These are phyloP conservation scores for Ophiocordyceps camponoti-floridani DNA, from an alignment of 2,329 filamentous ascomycete species.

Conservation along the genomic window DNA sequence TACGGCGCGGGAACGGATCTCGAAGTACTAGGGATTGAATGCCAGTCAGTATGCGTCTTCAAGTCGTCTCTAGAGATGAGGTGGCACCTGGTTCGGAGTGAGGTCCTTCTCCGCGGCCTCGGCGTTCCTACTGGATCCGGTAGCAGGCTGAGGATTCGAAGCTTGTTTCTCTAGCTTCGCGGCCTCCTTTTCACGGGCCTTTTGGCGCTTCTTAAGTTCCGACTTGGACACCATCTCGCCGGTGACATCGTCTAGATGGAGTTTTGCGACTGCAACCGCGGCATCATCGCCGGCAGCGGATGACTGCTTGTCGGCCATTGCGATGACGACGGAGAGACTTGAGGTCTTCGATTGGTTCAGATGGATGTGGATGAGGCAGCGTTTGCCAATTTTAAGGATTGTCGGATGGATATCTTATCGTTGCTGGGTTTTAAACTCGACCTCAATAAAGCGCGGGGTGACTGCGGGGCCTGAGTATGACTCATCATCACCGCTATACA, in stretches of 20 bases:
- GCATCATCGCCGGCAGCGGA: constrained; percentile 21
- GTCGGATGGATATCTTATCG: no score
- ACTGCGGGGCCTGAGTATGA: no score
- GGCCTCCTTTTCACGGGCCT: constrained; percentile 71
- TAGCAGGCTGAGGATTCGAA: constrained; percentile 52
- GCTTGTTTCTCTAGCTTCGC: constrained; percentile 81
- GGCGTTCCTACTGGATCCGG: constrained; percentile 31
- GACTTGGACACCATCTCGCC: constrained; percentile 76
- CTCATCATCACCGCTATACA: background rate
- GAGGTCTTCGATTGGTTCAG: background rate
- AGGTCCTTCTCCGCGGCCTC: constrained; percentile 43
- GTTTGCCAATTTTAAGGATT: no score
- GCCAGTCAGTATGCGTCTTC: background rate
- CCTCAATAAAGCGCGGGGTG: no score
- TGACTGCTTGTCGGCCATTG: constrained; percentile 16
- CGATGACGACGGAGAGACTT: background rate
- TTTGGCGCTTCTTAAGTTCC: constrained; percentile 88
- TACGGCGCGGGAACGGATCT: constrained; percentile 76
- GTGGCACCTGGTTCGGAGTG: constrained; percentile 30
- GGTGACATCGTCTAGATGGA: constrained; percentile 81
- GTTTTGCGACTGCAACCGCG: constrained; percentile 45
- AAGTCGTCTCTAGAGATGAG: background rate
- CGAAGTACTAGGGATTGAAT: constrained; percentile 47
- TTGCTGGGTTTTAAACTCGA: no score
- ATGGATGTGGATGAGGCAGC: background rate